Percentiles rank a stretch among this genome's conserved stretches.
These are phyloP conservation scores for Paecilomyces dactylethromorphus DNA, from an alignment of 2,329 filamentous ascomycete species.

Conservation along the genomic window DNA sequence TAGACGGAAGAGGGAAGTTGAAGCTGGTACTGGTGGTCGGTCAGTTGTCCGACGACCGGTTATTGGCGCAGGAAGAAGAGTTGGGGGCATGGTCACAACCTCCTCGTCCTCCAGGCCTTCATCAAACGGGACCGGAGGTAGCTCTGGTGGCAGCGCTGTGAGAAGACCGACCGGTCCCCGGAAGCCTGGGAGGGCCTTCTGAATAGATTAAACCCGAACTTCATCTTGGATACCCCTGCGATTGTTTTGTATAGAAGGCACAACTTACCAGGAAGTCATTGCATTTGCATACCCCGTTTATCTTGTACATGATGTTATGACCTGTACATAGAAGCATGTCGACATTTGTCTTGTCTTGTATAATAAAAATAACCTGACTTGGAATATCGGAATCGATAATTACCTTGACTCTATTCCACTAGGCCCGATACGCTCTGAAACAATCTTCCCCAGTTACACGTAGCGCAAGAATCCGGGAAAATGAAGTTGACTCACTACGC, in stretches of 20 bases:
- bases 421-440: not conserved
- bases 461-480: not conserved
- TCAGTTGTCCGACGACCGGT: slow-evolving; percentile 16
- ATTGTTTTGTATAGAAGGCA: not conserved
- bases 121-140: slow-evolving; percentile 12
- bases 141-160: slow-evolving; percentile 28
- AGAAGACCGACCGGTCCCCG: slow-evolving; percentile 30
- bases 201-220: not conserved
- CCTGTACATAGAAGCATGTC: not conserved
- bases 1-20: slow-evolving; percentile 28
- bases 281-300: not conserved
- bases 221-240: not conserved
- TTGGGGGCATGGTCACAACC: slow-evolving; percentile 21
- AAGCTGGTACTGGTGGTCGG: slow-evolving; percentile 18
- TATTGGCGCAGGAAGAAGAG: slow-evolving; percentile 16
- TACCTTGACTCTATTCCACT: not conserved
- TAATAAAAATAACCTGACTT: not conserved
- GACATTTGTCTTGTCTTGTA: not conserved
- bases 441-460: not conserved
- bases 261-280: not conserved
- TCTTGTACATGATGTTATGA: not conserved
- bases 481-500: not conserved
- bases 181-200: slow-evolving; percentile 30
- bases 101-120: slow-evolving; percentile 14
- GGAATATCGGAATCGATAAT: not conserved